A percentile compares a stretch with the other conserved stretches of the same genome.
These are phyloP conservation scores for Cucurbita maxima DNA, from an alignment of 306 rosid species.

Conservation along the genomic window DNA sequence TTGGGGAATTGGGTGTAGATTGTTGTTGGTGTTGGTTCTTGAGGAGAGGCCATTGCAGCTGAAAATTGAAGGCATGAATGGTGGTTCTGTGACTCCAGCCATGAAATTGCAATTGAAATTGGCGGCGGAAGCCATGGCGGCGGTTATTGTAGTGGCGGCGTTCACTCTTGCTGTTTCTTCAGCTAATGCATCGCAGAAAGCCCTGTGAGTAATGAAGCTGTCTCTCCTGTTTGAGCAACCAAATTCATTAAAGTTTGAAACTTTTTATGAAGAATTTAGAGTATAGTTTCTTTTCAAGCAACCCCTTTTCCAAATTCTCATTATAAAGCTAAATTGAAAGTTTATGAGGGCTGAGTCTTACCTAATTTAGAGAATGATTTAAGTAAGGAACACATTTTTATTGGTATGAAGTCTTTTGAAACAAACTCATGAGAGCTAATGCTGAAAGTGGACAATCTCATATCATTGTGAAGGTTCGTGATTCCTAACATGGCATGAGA, in stretches of 20 bases:
- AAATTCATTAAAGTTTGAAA: neutral
- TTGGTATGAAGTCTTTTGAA: no score
- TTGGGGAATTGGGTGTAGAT: constrained; percentile 11
- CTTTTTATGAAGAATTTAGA: neutral
- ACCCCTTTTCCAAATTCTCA: no score
- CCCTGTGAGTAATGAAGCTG: constrained; percentile 85
- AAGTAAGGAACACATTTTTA: no score
- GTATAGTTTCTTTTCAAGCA: no score
- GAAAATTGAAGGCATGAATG: constrained; percentile 39
- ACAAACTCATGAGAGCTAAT: no score
- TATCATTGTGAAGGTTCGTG: no score
- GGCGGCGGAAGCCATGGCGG: neutral
- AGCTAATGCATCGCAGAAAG: constrained; percentile 86
- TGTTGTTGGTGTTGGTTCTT: constrained; percentile 10
- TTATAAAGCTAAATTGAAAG: no score
- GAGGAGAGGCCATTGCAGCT: constrained; percentile 27
- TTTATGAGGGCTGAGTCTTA: no score
- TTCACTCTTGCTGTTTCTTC: constrained; percentile 85
- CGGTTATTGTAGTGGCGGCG: constrained; percentile 19
- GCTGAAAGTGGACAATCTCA: no score
- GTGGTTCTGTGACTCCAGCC: constrained; percentile 14
- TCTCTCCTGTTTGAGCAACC: constrained; percentile 42
- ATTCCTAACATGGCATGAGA: no score
- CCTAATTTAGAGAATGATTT: no score
- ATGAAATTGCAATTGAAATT: constrained; percentile 37